Conservation (phyloP, 2,329 filamentous ascomycete genomes). For the Falciphora oryzae region DNA sequence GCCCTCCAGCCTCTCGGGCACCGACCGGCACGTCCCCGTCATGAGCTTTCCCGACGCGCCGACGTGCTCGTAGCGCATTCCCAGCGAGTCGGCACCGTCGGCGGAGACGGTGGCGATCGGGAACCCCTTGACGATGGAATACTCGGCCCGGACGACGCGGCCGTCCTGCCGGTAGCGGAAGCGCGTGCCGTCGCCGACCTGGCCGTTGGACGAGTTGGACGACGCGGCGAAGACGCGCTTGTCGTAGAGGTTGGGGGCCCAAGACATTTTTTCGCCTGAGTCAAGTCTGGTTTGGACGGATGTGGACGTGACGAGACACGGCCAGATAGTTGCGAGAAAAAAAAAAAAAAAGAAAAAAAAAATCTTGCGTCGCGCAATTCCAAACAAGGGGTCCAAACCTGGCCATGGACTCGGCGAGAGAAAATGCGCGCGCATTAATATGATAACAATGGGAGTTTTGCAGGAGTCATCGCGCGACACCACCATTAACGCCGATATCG, state of each 20-base stretch:
- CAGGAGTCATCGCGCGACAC: no score
- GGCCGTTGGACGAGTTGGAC: conserved; percentile 4
- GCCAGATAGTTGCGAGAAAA: no score
- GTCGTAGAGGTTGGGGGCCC: conserved; percentile 3
- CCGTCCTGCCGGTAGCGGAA: conserved; percentile 5
- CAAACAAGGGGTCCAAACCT: no score
- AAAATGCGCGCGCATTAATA: no score
- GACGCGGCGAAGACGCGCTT: conserved; percentile 2
- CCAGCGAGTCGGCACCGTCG: not conserved
- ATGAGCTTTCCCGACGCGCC: not conserved
- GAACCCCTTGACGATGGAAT: conserved; percentile 1
- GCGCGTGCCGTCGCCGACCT: not conserved
- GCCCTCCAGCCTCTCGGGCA: not conserved
- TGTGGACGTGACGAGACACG: no score
- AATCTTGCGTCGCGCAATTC: no score
- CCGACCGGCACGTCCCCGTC: not conserved
- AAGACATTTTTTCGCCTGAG: no score
- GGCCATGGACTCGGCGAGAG: no score
- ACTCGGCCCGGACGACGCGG: not conserved
- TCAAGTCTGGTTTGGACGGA: no score
- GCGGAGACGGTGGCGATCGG: not conserved
- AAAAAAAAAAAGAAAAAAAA: no score
- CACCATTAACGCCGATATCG: no score
- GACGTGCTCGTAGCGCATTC: not conserved
- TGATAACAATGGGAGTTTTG: no score